Base-by-base conservation (phyloP, 2,329 filamentous ascomycete species). In the Ophiostoma angusticollis region DNA sequence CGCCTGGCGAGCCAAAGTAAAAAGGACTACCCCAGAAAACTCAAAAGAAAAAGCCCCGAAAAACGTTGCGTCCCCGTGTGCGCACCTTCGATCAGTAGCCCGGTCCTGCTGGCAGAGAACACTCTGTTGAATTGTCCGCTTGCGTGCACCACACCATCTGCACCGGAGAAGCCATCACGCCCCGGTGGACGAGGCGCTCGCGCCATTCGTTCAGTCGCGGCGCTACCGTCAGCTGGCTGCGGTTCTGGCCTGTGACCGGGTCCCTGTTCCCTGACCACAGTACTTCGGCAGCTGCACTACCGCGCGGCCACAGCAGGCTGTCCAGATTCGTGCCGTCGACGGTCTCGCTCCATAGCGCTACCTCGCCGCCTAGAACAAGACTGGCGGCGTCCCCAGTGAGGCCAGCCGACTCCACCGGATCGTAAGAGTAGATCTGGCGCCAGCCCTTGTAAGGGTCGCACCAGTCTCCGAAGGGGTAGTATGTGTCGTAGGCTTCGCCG, bases 271-370 rank as follows among this genome's bases (percentile, higher is more conserved):
- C 84, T 29, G 75, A 82, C 85, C 85, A 93, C 33, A 89, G 66
- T 1, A 87, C 75, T 61, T 93, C 85, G 19, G 72, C 82, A 0
- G 78, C 81, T 0, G 82, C 84, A 37, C 70, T 72, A 2, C 74
- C 75, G 6, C 85, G 69, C 7, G 85, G 84, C 85, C 84, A 93
- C 8, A 89, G 60, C 57, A 83, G 74, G 25, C 63, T 63, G 60
- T 93, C 84, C 12, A 93, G 56, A 54, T 79, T 86, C n/a, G 74
- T 62, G 3, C 73, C 60, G 57, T 94, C 86, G 45, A 72, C 68
- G n/a, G 79, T 80, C 62, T 93, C 86, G 46, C 71, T 72, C 84
- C 84, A 94, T 42, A 85, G 72, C 40, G 83, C 80, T 13, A 80
- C 74, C 61, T 93, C 86, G 19, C 84, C 86, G 31, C 86, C 86